Percentiles rank a stretch among this genome's conserved stretches.
phyloP scores from a whole-genome alignment of 2,329 filamentous ascomycete genomes.

The Neofusicoccum parvum region DNA sequence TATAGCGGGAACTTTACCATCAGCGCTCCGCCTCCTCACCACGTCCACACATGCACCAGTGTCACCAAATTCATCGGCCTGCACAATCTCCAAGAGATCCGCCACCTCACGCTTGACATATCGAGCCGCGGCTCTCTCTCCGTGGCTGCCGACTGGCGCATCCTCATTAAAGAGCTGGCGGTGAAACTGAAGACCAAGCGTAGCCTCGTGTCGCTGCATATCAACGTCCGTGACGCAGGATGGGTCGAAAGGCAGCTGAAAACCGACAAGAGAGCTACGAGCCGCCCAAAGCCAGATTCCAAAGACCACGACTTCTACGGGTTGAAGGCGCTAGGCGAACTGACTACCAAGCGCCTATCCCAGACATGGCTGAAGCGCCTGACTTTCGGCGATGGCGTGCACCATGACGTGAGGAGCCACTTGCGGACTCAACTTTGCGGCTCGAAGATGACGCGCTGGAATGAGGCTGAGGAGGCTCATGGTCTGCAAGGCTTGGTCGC shows the following conservation, averaged over 20 bases:
- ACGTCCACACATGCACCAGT: slow-evolving; percentile 6
- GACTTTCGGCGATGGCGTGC: slow-evolving; percentile 1
- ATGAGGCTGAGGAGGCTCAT: neutral
- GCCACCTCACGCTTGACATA: slow-evolving; percentile 13
- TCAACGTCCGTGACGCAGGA: slow-evolving; percentile 1
- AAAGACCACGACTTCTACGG: slow-evolving; percentile 6
- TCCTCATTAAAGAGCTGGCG: slow-evolving; percentile 1
- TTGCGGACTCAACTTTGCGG: neutral
- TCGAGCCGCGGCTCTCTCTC: neutral
- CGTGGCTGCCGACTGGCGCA: neutral
- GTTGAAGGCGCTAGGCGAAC: neutral
- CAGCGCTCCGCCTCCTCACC: slow-evolving; percentile 9
- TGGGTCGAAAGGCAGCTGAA: neutral
- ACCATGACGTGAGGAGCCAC: neutral
- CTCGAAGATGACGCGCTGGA: neutral
- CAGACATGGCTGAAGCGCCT: neutral
- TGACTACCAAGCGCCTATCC: neutral
- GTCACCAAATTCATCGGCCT: slow-evolving; percentile 7
- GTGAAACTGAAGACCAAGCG: neutral
- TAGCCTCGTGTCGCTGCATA: slow-evolving; percentile 1
- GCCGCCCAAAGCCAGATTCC: neutral
- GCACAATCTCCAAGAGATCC: neutral
- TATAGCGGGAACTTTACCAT: neutral
- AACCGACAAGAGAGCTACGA: neutral
- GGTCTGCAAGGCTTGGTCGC: neutral